Conservation (phyloP, 1,284 basidiomycete genomes). For the Peniophora sp. region DNA sequence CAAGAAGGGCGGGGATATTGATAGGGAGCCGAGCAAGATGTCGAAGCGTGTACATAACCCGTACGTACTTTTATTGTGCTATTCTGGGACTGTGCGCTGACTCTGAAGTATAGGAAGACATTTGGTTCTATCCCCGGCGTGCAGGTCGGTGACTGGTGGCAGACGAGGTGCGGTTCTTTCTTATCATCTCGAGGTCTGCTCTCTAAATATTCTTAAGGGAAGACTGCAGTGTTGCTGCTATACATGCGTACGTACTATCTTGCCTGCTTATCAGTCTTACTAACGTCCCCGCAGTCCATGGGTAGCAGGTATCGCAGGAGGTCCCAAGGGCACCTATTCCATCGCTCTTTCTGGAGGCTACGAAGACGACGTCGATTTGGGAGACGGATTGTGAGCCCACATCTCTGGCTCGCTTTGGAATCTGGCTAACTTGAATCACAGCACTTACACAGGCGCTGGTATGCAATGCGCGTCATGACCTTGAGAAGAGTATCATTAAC, state of each 20-base stretch:
- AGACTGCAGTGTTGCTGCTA: constrained; percentile 61
- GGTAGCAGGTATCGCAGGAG: constrained; percentile 71
- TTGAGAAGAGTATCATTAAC: constrained; percentile 8
- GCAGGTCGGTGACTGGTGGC: constrained; percentile 77
- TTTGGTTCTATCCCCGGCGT: constrained; percentile 69
- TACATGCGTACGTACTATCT: constrained; percentile 56
- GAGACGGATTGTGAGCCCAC: constrained; percentile 33
- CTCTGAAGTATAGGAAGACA: constrained; percentile 22
- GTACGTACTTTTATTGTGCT: constrained; percentile 31
- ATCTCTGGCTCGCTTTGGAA: background rate
- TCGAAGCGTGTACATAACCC: constrained; percentile 48
- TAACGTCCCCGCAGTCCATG: constrained; percentile 38
- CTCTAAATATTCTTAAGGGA: constrained; percentile 26
- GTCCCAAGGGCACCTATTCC: constrained; percentile 64
- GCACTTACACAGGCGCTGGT: constrained; percentile 74
- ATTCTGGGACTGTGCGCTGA: constrained; percentile 1
- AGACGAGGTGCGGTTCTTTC: constrained; percentile 34
- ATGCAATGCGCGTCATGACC: background rate
- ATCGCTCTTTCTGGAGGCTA: constrained; percentile 80
- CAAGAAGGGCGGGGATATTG: constrained; percentile 13
- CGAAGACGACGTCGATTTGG: constrained; percentile 77
- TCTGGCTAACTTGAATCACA: constrained; percentile 16
- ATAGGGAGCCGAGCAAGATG: constrained; percentile 18
- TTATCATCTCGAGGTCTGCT: background rate
- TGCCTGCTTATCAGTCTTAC: constrained; percentile 3